Percentiles rank a stretch among this genome's conserved stretches.
Evolutionary conservation across 345 rosid genomes (phyloP).

Genomic region (Syzygium aromaticum): DNA sequence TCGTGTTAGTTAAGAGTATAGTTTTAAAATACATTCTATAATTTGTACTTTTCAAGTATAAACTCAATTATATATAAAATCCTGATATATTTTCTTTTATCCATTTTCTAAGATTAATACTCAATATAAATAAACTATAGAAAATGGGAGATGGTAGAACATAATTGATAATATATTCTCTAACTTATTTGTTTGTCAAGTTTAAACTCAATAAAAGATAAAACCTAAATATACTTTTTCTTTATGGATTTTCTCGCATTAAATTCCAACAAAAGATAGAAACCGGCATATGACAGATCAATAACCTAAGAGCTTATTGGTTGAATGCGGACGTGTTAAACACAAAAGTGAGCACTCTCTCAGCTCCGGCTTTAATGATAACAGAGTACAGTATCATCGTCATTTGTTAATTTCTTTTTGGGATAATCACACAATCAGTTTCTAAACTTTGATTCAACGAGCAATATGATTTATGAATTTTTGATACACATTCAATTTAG

Average conservation of each 20-base stretch:
- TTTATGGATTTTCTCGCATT: neutral
- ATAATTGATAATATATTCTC: neutral
- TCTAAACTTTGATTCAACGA: too few species aligned
- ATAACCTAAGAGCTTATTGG: neutral
- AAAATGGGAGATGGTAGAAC: neutral
- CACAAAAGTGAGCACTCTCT: neutral
- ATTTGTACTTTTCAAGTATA: neutral
- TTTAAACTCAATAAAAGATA: neutral
- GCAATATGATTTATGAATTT: too few species aligned
- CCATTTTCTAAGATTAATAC: neutral
- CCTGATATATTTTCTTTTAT: neutral
- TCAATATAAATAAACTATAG: neutral
- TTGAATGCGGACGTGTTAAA: neutral
- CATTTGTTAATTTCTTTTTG: neutral
- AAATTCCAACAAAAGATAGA: neutral
- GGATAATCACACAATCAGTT: too few species aligned
- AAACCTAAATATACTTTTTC: neutral
- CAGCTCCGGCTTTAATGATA: neutral
- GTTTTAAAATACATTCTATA: neutral
- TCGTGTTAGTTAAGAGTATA: neutral
- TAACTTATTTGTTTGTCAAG: neutral
- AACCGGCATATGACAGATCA: neutral
- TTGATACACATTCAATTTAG: too few species aligned
- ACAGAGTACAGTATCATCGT: neutral
- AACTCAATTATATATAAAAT: neutral